Conservation (phyloP, 1,139 yeast species). For the Sugiyamaella grinbergsii region DNA sequence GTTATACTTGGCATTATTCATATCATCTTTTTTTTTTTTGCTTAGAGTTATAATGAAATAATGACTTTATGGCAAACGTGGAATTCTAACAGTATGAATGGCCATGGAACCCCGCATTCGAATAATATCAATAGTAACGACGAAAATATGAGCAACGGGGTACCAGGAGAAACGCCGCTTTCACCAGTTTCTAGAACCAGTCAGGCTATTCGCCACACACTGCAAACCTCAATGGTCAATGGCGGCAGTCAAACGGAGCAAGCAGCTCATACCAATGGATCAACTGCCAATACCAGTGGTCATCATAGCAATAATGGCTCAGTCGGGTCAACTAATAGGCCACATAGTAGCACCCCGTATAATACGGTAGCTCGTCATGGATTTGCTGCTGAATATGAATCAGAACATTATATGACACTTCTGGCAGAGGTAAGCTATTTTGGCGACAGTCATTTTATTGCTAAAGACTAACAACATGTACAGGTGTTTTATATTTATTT, state of each 20-base stretch:
- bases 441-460: background rate
- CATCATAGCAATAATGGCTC: slow-evolving; percentile 1
- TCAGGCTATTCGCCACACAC: background rate
- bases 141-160: slow-evolving; percentile 4
- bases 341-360: slow-evolving; percentile 20
- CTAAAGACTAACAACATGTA: slow-evolving; percentile 1
- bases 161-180: background rate
- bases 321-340: background rate
- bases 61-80: slow-evolving; percentile 18
- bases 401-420: slow-evolving; percentile 63
- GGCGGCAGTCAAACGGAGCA: background rate
- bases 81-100: slow-evolving; percentile 10
- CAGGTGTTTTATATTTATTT: slow-evolving; percentile 74
- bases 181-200: background rate
- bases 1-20: too few relatives aligned
- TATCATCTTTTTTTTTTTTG: too few relatives aligned
- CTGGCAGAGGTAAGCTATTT: slow-evolving; percentile 59
- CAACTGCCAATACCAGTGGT: background rate
- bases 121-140: background rate
- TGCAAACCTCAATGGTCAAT: slow-evolving; percentile 1
- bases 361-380: slow-evolving; percentile 61
- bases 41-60: slow-evolving; percentile 4
- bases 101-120: slow-evolving; percentile 2
- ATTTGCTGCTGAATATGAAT: slow-evolving; percentile 65
- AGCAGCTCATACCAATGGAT: background rate